Conservation (phyloP, 2,329 filamentous ascomycete genomes). For the Delphinella strobiligena region DNA sequence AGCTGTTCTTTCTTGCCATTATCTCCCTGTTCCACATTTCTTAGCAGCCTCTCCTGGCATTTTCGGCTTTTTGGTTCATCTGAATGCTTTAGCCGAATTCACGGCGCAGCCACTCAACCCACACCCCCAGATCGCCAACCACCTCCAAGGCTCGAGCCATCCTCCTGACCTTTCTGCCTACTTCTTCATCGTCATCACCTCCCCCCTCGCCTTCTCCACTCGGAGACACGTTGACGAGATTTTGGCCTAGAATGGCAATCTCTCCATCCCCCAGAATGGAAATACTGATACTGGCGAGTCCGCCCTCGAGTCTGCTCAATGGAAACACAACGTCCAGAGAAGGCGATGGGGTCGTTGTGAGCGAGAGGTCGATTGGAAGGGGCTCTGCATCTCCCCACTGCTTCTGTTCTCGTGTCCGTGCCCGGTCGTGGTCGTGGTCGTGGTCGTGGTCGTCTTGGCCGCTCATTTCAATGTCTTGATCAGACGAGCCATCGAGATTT, state of each 20-base stretch:
- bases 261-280: conserved; percentile 49
- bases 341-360: conserved; percentile 21
- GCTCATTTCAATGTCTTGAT: background rate
- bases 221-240: conserved; percentile 8
- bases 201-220: conserved; percentile 1
- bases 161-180: conserved; percentile 18
- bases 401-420: background rate
- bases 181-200: conserved; percentile 9
- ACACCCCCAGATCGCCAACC: conserved; percentile 37
- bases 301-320: conserved; percentile 8
- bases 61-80: conserved; percentile 16
- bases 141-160: conserved; percentile 34
- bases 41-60: too few relatives aligned
- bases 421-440: too few relatives aligned
- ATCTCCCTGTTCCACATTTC: too few relatives aligned
- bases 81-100: background rate
- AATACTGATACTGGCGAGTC: conserved; percentile 42
- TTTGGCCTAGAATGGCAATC: conserved; percentile 47
- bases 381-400: background rate
- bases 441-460: background rate
- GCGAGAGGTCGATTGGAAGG: conserved; percentile 20
- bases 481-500: background rate
- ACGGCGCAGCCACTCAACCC: conserved; percentile 36
- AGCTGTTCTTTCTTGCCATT: too few relatives aligned
- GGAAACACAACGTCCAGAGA: conserved; percentile 16